Percentiles rank a stretch among this genome's conserved stretches.
Evolutionary conservation across 805 yeast species (phyloP).

Genomic region (Saturnispora mendoncae): DNA sequence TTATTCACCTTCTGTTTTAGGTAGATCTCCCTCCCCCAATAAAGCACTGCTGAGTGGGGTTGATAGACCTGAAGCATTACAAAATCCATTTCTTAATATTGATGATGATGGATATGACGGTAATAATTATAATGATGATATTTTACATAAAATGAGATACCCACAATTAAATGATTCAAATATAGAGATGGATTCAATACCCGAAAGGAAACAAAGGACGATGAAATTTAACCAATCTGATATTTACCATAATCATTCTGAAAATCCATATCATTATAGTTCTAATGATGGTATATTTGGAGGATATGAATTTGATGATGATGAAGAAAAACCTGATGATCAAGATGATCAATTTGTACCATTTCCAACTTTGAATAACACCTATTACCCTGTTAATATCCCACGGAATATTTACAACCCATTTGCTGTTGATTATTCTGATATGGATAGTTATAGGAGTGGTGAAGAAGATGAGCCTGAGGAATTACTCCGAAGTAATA

Average conservation of each 20-base stretch:
- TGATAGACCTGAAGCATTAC: neutral
- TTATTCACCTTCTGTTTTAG: neutral
- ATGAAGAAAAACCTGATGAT: constrained; percentile 15
- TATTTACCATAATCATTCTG: neutral
- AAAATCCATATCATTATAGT: constrained; percentile 6
- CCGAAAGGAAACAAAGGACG: neutral
- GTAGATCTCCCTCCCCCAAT: constrained; percentile 18
- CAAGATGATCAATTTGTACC: constrained; percentile 26
- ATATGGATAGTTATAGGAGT: neutral
- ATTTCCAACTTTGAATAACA: constrained; percentile 27
- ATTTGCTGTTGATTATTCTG: constrained; percentile 21
- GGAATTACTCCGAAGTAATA: constrained; percentile 8
- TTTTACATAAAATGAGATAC: constrained; percentile 2
- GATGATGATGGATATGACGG: neutral
- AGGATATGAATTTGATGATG: constrained; percentile 22
- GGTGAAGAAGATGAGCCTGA: constrained; percentile 1
- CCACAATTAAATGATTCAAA: neutral
- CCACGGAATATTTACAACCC: constrained; percentile 25
- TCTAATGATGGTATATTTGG: constrained; percentile 15
- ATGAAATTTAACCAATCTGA: neutral
- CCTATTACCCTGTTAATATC: constrained; percentile 28
- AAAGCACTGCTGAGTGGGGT: constrained; percentile 1
- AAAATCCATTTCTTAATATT: constrained; percentile 4
- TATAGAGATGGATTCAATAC: constrained; percentile 1
- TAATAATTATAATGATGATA: neutral